These are phyloP conservation scores for Arabidopsis lyrata DNA, from an alignment of 441 rosid genomes.

Conservation along the genomic window DNA sequence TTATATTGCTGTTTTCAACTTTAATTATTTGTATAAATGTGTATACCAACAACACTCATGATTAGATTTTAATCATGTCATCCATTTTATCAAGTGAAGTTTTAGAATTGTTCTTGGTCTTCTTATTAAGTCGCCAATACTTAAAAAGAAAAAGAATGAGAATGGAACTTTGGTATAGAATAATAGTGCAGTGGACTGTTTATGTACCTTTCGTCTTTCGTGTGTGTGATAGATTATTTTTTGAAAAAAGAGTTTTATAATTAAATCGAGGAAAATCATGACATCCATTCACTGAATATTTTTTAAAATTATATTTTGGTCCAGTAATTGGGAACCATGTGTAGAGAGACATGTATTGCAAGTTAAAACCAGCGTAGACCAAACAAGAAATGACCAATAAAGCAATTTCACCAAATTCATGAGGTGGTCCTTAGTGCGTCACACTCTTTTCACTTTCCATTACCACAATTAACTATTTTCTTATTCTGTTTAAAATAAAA, in stretches of 20 bases:
- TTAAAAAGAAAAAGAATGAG: not conserved
- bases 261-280: not conserved
- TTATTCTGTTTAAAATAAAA: not conserved
- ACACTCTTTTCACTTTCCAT: conserved; percentile 5
- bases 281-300: not conserved
- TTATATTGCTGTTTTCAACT: conserved; percentile 25
- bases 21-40: conserved; percentile 27
- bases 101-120: conserved; percentile 20
- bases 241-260: not conserved
- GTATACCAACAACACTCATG: conserved; percentile 16
- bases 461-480: not conserved
- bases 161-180: no score
- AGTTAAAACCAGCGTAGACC: not conserved
- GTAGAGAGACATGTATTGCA: conserved; percentile 4
- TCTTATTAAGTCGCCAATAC: not conserved
- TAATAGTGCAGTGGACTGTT: conserved; percentile 3
- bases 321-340: conserved; percentile 24
- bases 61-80: conserved; percentile 39
- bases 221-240: conserved; percentile 1
- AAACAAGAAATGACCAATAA: conserved; percentile 12
- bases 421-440: conserved; percentile 25
- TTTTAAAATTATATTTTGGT: not conserved
- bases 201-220: conserved; percentile 11
- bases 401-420: not conserved
- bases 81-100: conserved; percentile 18